Evolutionary conservation across 2,329 filamentous ascomycete species (phyloP).

Genomic region (Lachnellula arida): DNA sequence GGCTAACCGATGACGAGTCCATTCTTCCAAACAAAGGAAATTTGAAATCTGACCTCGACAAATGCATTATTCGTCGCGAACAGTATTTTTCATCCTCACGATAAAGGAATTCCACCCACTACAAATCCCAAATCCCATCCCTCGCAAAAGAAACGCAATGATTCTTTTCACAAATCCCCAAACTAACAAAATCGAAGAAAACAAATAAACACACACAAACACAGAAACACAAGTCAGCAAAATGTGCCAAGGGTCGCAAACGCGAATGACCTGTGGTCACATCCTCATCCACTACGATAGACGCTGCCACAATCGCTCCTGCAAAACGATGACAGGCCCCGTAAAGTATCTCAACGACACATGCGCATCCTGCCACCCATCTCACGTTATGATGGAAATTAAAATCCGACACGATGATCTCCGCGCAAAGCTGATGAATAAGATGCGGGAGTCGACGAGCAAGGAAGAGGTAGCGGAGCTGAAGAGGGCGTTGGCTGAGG

Average conservation of each 20-base stretch:
- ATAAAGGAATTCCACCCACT: no score
- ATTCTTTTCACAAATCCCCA: no score
- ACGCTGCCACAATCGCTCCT: neutral
- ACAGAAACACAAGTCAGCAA: no score
- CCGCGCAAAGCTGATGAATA: conserved; percentile 25
- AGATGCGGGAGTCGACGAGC: conserved; percentile 27
- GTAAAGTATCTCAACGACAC: conserved; percentile 30
- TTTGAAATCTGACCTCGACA: no score
- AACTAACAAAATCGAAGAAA: no score
- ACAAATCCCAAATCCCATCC: no score
- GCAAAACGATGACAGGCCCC: conserved; percentile 1
- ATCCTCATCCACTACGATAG: conserved; percentile 4
- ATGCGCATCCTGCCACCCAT: conserved; percentile 36
- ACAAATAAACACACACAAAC: no score
- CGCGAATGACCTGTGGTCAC: conserved; percentile 12
- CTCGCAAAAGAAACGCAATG: no score
- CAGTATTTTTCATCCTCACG: no score
- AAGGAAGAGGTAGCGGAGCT: conserved; percentile 14
- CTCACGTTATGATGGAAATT: conserved; percentile 21
- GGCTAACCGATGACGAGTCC: no score
- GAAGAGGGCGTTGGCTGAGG: conserved; percentile 6
- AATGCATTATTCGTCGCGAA: no score
- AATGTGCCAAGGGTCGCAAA: conserved; percentile 14
- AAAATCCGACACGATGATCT: conserved; percentile 28
- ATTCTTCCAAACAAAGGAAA: no score